A percentile compares a stretch with the other conserved stretches of the same genome.
These are phyloP conservation scores for Beauveria bassiana DNA, from an alignment of 2,329 filamentous ascomycete species.

Conservation along the genomic window DNA sequence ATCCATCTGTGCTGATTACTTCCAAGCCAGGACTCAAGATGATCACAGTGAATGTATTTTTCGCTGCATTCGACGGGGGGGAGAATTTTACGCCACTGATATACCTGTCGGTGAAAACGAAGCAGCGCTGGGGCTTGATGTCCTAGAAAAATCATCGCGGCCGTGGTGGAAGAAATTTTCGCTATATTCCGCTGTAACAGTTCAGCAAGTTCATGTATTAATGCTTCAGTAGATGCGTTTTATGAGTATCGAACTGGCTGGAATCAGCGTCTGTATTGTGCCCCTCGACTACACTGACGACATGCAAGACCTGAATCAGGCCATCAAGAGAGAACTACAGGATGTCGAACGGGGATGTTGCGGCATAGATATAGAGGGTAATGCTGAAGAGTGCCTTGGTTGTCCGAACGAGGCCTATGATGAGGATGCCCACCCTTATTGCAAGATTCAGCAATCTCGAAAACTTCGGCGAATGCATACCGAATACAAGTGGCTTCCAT, in stretches of 20 bases:
- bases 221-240: neutral
- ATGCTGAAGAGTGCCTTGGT: neutral
- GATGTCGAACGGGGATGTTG: neutral
- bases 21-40: no score
- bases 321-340: neutral
- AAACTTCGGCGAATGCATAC: neutral
- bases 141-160: neutral
- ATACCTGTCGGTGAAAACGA: neutral
- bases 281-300: neutral
- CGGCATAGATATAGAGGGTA: neutral
- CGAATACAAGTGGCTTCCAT: neutral
- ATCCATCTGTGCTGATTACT: no score
- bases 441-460: neutral
- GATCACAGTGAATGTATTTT: neutral
- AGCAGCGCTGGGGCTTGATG: neutral
- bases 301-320: neutral
- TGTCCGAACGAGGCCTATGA: neutral
- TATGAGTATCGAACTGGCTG: neutral
- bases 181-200: neutral
- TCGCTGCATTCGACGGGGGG: neutral
- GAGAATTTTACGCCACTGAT: neutral
- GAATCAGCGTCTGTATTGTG: neutral
- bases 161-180: neutral
- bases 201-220: neutral
- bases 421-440: neutral